Conservation (phyloP, 805 yeast genomes). For the Myxozyma geophila region DNA sequence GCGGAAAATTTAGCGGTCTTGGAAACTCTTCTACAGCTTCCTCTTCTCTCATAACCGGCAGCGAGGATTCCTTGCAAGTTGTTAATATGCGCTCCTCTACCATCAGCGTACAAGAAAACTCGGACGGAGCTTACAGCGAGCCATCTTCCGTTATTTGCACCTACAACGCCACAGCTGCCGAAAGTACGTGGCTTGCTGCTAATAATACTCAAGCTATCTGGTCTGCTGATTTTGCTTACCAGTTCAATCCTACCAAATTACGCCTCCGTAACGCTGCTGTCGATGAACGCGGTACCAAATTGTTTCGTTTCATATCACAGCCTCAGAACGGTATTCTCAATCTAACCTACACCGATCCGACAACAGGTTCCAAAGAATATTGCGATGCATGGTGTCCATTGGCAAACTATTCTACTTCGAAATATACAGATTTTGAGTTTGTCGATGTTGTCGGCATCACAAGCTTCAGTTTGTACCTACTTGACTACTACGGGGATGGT, state of each 20-base stretch:
- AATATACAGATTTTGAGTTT: slow-evolving; percentile 83
- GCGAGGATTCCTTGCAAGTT: slow-evolving; percentile 47
- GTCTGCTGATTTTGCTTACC: slow-evolving; percentile 61
- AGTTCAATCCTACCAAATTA: slow-evolving; percentile 68
- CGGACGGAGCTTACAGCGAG: slow-evolving; percentile 48
- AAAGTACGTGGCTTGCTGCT: slow-evolving; percentile 57
- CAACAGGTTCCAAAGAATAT: slow-evolving; percentile 55
- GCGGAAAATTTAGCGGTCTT: slow-evolving; percentile 72
- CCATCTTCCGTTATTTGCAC: slow-evolving; percentile 43
- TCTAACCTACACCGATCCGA: slow-evolving; percentile 79
- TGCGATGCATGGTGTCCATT: slow-evolving; percentile 95
- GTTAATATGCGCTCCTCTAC: slow-evolving; percentile 64
- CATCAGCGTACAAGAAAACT: slow-evolving; percentile 51
- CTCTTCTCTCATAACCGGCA: neutral
- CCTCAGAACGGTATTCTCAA: slow-evolving; percentile 93
- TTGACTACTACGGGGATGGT: slow-evolving; percentile 68
- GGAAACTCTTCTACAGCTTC: slow-evolving; percentile 49
- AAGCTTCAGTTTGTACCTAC: slow-evolving; percentile 64
- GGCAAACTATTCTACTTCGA: slow-evolving; percentile 45
- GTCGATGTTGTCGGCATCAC: slow-evolving; percentile 67
- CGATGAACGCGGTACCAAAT: slow-evolving; percentile 53
- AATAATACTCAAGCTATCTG: slow-evolving; percentile 64
- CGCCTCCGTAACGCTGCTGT: slow-evolving; percentile 63
- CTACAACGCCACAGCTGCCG: slow-evolving; percentile 24
- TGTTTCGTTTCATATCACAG: slow-evolving; percentile 72